Evolutionary conservation across 441 rosid genomes (phyloP).

Genomic region (Gossypium laxum): DNA sequence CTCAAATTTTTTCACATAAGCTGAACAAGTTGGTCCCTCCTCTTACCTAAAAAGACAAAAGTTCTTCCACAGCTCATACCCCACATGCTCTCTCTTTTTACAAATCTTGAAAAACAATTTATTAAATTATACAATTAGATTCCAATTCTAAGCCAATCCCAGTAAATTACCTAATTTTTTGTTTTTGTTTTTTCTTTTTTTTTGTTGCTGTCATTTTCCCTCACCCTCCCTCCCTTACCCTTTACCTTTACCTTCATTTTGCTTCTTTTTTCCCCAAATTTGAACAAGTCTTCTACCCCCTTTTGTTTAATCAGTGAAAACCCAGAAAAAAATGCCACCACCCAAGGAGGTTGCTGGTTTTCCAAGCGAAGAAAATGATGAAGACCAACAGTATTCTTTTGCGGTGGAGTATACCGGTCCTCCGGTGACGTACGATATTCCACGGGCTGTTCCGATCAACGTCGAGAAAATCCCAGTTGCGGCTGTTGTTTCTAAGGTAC

Average conservation of each 20-base stretch:
- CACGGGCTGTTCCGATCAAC: conserved; percentile 85
- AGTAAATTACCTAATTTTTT: not conserved
- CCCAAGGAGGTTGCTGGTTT: conserved; percentile 18
- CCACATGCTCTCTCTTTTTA: conserved; percentile 15
- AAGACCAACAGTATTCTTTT: conserved; percentile 40
- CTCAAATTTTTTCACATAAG: not conserved
- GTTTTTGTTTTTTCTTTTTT: not conserved
- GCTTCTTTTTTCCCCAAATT: conserved; percentile 13
- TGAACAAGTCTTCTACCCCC: conserved; percentile 1
- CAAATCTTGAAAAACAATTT: not conserved
- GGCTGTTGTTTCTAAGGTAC: conserved; percentile 61
- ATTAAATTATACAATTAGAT: not conserved
- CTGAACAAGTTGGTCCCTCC: not conserved
- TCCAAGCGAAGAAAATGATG: conserved; percentile 32
- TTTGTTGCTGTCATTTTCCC: conserved; percentile 1
- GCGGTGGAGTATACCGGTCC: conserved; percentile 84
- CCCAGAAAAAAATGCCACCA: conserved; percentile 26
- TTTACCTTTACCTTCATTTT: not conserved
- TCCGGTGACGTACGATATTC: conserved; percentile 62
- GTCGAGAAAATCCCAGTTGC: conserved; percentile 72
- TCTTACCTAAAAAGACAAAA: conserved; percentile 23
- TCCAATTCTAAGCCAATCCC: conserved; percentile 11
- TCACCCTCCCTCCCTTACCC: not conserved
- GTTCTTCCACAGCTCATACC: conserved; percentile 19
- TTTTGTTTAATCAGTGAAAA: conserved; percentile 1